Percentiles rank a stretch among this genome's conserved stretches.
Evolutionary conservation across 1,284 basidiomycete genomes (phyloP).

Genomic region (Phellopilus nigrolimitatus): DNA sequence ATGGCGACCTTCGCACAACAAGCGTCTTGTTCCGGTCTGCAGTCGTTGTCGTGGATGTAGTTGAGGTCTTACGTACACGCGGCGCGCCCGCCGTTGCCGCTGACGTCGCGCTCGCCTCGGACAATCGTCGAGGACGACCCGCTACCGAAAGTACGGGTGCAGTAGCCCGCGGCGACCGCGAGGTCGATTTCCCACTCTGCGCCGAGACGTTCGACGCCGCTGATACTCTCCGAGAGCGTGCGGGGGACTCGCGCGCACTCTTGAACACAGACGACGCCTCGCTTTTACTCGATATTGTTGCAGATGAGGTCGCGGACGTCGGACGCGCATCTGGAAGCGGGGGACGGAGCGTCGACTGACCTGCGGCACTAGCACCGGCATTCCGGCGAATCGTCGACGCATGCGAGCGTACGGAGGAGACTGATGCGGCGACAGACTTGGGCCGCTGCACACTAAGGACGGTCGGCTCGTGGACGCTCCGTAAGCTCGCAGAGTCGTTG

Average conservation of each 20-base stretch:
- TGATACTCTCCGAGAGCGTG: conserved; percentile 39
- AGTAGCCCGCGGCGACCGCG: conserved; percentile 21
- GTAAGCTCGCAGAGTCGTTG: conserved; percentile 14
- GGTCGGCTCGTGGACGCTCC: conserved; percentile 19
- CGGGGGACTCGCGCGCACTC: conserved; percentile 42
- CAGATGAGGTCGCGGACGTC: conserved; percentile 34
- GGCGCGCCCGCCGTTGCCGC: conserved; percentile 22
- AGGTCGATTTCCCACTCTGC: conserved; percentile 29
- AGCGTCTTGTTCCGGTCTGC: conserved; percentile 20
- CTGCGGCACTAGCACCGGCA: background rate
- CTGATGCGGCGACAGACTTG: conserved; percentile 34
- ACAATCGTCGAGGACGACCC: conserved; percentile 25
- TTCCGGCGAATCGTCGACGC: conserved; percentile 38
- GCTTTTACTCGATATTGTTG: conserved; percentile 37
- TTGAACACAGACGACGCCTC: conserved; percentile 52
- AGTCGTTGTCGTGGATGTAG: conserved; percentile 17
- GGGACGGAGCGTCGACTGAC: conserved; percentile 4
- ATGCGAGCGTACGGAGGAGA: conserved; percentile 33
- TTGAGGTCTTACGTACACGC: conserved; percentile 14
- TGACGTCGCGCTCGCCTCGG: conserved; percentile 29
- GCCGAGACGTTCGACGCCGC: conserved; percentile 38
- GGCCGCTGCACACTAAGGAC: conserved; percentile 26
- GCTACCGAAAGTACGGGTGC: conserved; percentile 16
- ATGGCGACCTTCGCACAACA: conserved; percentile 27
- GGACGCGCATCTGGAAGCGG: conserved; percentile 20